Conservation (phyloP, 2,329 filamentous ascomycete species). For the Leptographium procerum region DNA sequence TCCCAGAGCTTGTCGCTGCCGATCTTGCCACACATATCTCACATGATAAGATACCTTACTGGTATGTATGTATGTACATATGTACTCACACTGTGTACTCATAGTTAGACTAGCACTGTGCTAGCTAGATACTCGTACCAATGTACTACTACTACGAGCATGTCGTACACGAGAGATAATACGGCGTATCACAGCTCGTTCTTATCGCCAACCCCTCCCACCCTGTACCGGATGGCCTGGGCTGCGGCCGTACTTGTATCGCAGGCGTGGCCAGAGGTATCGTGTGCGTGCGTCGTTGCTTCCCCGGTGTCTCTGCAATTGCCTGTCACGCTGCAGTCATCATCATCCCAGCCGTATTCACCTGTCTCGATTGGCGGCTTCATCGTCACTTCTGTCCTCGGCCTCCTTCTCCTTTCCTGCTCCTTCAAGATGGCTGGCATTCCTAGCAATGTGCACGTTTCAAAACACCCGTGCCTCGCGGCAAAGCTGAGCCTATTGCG, state of each 20-base stretch:
- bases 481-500: conserved; percentile 87
- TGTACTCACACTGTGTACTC: too few species aligned
- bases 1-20: too few species aligned
- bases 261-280: neutral
- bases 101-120: too few species aligned
- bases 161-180: neutral
- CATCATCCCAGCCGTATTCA: neutral
- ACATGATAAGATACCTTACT: too few species aligned
- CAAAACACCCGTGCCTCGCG: conserved; percentile 70
- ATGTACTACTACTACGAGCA: too few species aligned
- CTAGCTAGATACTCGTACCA: too few species aligned
- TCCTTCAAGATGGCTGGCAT: conserved; percentile 18
- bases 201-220: neutral
- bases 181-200: neutral
- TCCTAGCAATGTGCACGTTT: conserved; percentile 61
- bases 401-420: neutral
- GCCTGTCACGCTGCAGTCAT: neutral
- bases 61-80: too few species aligned
- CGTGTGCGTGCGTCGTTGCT: neutral
- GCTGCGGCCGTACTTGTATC: neutral
- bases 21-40: too few species aligned
- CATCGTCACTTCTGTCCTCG: neutral
- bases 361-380: neutral
- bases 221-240: neutral
- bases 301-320: too few species aligned